Percentiles rank a stretch among this genome's conserved stretches.
These are phyloP conservation scores for Sporisorium exsertum DNA, from an alignment of 1,284 basidiomycete genomes.

Conservation along the genomic window DNA sequence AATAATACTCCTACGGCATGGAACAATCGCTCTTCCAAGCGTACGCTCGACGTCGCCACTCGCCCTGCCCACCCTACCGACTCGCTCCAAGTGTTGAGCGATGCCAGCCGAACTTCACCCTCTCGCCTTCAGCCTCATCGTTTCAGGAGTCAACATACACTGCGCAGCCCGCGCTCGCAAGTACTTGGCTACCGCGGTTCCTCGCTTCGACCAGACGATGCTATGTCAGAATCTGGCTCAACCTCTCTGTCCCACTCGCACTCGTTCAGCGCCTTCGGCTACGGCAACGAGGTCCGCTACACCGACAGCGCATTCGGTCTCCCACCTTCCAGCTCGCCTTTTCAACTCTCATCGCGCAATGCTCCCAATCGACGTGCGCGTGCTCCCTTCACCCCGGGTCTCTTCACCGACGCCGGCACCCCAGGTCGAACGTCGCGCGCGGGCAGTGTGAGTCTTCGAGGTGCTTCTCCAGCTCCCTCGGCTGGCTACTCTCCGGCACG, in stretches of 20 bases:
- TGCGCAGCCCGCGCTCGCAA: constrained; percentile 43
- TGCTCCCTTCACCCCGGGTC: constrained; percentile 21
- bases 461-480: constrained; percentile 35
- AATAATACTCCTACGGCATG: constrained; percentile 25
- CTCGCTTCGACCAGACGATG: constrained; percentile 49
- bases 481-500: constrained; percentile 30
- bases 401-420: constrained; percentile 25
- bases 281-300: constrained; percentile 52
- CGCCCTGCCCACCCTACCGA: constrained; percentile 10
- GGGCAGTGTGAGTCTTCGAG: constrained; percentile 31
- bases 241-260: constrained; percentile 41
- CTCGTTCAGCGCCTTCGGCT: constrained; percentile 53
- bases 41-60: constrained; percentile 22
- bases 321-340: constrained; percentile 48
- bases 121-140: constrained; percentile 13
- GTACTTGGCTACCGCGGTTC: constrained; percentile 31
- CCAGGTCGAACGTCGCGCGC: constrained; percentile 29
- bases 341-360: constrained; percentile 49
- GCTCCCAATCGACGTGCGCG: constrained; percentile 17
- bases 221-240: constrained; percentile 46
- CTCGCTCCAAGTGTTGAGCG: constrained; percentile 22
- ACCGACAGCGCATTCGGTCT: constrained; percentile 45
- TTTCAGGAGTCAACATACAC: constrained; percentile 12
- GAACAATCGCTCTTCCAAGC: constrained; percentile 39
- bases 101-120: constrained; percentile 26